These are phyloP conservation scores for Boletellus deceptivus DNA, from an alignment of 1,284 basidiomycete species.

Conservation along the genomic window DNA sequence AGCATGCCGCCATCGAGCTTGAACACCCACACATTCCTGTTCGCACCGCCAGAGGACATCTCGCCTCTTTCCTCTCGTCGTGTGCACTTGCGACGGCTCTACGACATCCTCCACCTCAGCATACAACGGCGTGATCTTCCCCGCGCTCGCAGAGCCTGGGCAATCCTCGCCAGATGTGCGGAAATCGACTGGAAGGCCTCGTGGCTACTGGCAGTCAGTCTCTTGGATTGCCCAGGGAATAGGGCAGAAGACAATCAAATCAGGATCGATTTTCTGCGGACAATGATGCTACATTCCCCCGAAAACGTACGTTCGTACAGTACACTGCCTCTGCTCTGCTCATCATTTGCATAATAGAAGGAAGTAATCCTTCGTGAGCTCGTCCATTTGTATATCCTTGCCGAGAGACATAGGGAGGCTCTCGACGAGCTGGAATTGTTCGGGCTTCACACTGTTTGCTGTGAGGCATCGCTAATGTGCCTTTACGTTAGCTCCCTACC, in stretches of 20 bases:
- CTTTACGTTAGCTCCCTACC: slow-evolving; percentile 65
- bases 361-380: slow-evolving; percentile 75
- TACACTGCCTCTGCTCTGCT: slow-evolving; percentile 9
- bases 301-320: slow-evolving; percentile 67
- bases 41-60: slow-evolving; percentile 49
- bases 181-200: slow-evolving; percentile 76
- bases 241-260: slow-evolving; percentile 33
- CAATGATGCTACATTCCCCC: slow-evolving; percentile 65
- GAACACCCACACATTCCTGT: slow-evolving; percentile 49
- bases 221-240: slow-evolving; percentile 45
- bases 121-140: slow-evolving; percentile 66
- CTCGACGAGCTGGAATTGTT: slow-evolving; percentile 85
- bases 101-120: slow-evolving; percentile 72
- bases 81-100: slow-evolving; percentile 68
- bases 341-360: slow-evolving; percentile 48
- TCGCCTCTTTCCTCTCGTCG: slow-evolving; percentile 53
- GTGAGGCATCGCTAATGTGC: slow-evolving; percentile 6
- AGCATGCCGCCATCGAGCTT: slow-evolving; percentile 15
- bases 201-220: slow-evolving; percentile 70
- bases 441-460: slow-evolving; percentile 25
- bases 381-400: slow-evolving; percentile 61
- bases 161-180: slow-evolving; percentile 78
- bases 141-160: slow-evolving; percentile 75
- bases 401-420: slow-evolving; percentile 61
- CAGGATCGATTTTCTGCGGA: slow-evolving; percentile 60